Evolutionary conservation across 2,329 filamentous ascomycete species (phyloP).

Genomic region (Arthroderma sp.): DNA sequence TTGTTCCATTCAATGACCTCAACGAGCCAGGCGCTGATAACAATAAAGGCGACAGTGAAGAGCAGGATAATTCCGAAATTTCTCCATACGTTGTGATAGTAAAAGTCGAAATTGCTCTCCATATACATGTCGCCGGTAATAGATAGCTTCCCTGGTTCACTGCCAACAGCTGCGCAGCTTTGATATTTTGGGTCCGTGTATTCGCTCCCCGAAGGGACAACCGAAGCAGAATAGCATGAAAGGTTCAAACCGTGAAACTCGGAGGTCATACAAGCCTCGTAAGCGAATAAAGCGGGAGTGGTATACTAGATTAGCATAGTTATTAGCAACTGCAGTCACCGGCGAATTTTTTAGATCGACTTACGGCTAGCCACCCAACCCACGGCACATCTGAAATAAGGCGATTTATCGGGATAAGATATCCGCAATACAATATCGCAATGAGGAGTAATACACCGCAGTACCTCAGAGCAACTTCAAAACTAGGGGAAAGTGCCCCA

Average conservation of each 20-base stretch:
- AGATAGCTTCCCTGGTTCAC: constrained; percentile 34
- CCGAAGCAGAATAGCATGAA: constrained; percentile 34
- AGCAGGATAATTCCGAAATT: constrained; percentile 65
- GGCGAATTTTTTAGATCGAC: constrained; percentile 3
- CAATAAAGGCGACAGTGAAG: constrained; percentile 56
- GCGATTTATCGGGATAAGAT: constrained; percentile 47
- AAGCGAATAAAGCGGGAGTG: constrained; percentile 41
- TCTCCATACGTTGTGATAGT: constrained; percentile 46
- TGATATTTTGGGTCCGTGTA: constrained; percentile 39
- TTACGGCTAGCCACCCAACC: constrained; percentile 43
- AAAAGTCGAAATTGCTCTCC: constrained; percentile 35
- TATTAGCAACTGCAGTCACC: neutral
- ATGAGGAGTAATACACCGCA: constrained; percentile 46
- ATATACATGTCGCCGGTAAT: constrained; percentile 44
- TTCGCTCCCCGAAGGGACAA: constrained; percentile 43
- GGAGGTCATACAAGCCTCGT: constrained; percentile 51
- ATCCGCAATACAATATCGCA: constrained; percentile 48
- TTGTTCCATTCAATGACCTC: constrained; percentile 50
- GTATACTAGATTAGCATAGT: constrained; percentile 25
- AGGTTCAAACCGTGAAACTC: constrained; percentile 45
- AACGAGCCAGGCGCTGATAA: constrained; percentile 52
- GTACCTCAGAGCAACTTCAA: constrained; percentile 49
- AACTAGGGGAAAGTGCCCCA: constrained; percentile 44
- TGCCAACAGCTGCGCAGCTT: constrained; percentile 44
- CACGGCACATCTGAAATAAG: constrained; percentile 44